Conservation (phyloP, 2,329 filamentous ascomycete genomes). For the Arthrobotrys sinensis region DNA sequence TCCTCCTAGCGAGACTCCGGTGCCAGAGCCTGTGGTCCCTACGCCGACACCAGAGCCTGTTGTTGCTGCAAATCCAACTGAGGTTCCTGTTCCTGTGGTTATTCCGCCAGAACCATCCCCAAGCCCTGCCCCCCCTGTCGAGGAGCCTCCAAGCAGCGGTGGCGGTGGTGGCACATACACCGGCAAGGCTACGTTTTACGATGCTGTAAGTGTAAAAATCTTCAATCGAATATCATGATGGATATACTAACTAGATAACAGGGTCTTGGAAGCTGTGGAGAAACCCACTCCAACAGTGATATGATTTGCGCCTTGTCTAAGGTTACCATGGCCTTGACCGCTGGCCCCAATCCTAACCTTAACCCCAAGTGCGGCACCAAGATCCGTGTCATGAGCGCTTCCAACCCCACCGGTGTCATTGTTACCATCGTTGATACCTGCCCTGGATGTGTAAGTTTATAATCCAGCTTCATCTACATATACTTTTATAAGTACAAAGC, state of each 20-base stretch:
- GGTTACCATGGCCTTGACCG: conserved; percentile 60
- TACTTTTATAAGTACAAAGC: conserved; percentile 20
- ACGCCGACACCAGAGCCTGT: conserved; percentile 65
- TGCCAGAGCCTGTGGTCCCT: conserved; percentile 10
- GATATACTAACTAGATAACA: conserved; percentile 17
- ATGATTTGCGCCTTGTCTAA: conserved; percentile 63
- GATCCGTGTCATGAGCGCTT: conserved; percentile 56
- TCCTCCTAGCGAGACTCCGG: conserved; percentile 43
- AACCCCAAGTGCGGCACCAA: conserved; percentile 64
- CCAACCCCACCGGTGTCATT: conserved; percentile 37
- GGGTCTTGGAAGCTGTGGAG: conserved; percentile 63
- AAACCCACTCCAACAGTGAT: conserved; percentile 46
- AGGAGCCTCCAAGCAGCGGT: neutral
- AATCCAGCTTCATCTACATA: neutral
- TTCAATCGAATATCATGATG: neutral
- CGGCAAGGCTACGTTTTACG: conserved; percentile 63
- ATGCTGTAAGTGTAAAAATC: conserved; percentile 46
- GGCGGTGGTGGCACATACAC: conserved; percentile 1
- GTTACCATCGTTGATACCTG: conserved; percentile 62
- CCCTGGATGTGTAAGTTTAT: conserved; percentile 63
- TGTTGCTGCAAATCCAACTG: conserved; percentile 66
- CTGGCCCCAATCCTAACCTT: conserved; percentile 64
- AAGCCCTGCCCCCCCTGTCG: conserved; percentile 31
- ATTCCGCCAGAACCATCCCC: conserved; percentile 67
- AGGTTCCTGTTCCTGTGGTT: neutral